Conservation (phyloP, 1,139 yeast genomes). For the Lodderomyces pseudojiufengensis region DNA sequence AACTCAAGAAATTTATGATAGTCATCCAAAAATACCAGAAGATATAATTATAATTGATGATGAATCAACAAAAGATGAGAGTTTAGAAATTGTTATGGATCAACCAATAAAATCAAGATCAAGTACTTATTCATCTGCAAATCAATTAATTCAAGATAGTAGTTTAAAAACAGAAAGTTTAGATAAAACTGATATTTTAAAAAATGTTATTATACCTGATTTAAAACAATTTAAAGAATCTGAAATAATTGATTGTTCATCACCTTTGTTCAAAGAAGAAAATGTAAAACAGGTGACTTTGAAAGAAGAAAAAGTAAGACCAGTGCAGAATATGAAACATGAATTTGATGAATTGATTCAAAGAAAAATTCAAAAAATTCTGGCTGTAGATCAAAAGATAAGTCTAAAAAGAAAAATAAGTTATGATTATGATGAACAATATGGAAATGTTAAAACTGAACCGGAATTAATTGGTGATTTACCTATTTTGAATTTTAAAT, state of each 20-base stretch:
- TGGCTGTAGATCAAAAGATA: no score
- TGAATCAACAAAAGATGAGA: not conserved
- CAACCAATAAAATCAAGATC: not conserved
- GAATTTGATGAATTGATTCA: conserved; percentile 1
- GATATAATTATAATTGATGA: conserved; percentile 2
- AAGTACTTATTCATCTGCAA: conserved; percentile 1
- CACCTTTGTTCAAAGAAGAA: no score
- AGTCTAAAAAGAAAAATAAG: no score
- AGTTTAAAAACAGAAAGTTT: conserved; percentile 5
- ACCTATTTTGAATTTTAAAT: no score
- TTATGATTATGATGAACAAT: no score
- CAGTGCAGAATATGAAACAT: no score
- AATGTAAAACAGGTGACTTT: not conserved
- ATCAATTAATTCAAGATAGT: no score
- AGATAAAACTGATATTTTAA: conserved; percentile 8
- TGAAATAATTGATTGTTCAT: conserved; percentile 4
- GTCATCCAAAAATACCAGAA: conserved; percentile 5
- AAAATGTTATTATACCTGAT: not conserved
- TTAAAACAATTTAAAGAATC: conserved; percentile 5
- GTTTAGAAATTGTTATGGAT: no score
- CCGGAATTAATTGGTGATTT: not conserved
- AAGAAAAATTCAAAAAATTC: not conserved
- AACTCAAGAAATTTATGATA: conserved; percentile 8
- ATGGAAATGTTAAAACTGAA: no score
- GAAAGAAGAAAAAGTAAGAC: not conserved